Conservation (phyloP, 257 asterid species). For the Solanum chaucha region DNA sequence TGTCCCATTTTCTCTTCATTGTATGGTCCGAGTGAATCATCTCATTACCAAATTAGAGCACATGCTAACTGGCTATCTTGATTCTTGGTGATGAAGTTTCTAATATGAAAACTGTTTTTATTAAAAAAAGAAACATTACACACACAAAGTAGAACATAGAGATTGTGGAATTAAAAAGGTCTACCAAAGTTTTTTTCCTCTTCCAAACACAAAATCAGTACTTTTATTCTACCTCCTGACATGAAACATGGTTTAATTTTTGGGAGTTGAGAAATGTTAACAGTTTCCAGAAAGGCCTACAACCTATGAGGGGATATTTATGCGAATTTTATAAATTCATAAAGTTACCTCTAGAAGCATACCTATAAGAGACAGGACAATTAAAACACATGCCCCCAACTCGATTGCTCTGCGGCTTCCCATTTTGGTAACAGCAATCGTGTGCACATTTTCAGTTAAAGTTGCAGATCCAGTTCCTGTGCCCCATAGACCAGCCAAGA, state of each 20-base stretch:
- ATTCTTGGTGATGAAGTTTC: not conserved
- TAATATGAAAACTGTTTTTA: not conserved
- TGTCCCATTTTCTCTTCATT: not conserved
- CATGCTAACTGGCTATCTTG: not conserved
- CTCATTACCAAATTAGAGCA: not conserved
- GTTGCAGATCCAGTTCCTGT: slow-evolving; percentile 90
- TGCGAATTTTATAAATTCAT: not conserved
- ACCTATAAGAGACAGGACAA: slow-evolving; percentile 76
- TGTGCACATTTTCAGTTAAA: slow-evolving; percentile 95
- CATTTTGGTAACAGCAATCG: slow-evolving; percentile 98
- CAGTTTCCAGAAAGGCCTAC: not conserved
- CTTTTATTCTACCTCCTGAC: not conserved
- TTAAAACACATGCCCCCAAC: slow-evolving; percentile 72
- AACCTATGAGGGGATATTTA: not conserved
- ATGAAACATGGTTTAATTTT: not conserved
- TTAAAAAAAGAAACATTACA: not conserved
- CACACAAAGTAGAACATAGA: not conserved
- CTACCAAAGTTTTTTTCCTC: not conserved
- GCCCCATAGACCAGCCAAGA: slow-evolving; percentile 98
- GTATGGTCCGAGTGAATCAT: not conserved
- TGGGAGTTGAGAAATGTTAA: not conserved
- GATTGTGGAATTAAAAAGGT: not conserved
- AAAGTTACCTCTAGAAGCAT: not conserved
- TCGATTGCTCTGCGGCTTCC: slow-evolving; percentile 95
- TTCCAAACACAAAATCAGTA: not conserved